Conservation (phyloP, 176 grass and related monocot species). For the Carex parvula region DNA sequence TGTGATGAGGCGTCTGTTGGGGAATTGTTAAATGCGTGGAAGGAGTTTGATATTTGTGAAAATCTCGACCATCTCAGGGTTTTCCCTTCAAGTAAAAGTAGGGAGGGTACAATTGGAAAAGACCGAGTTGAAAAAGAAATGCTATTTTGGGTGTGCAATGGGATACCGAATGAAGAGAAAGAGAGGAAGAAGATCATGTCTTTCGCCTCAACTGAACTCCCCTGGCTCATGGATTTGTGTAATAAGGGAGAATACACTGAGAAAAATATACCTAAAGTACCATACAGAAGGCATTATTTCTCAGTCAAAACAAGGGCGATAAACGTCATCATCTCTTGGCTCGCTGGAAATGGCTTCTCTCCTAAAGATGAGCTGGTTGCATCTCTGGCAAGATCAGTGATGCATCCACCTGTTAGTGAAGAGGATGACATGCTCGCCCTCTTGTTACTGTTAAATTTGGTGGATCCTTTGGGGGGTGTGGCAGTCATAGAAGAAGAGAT, state of each 20-base stretch:
- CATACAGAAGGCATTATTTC: conserved; percentile 39
- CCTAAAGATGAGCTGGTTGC: conserved; percentile 71
- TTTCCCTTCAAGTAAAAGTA: conserved; percentile 44
- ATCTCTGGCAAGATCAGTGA: conserved; percentile 65
- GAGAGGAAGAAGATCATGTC: conserved; percentile 67
- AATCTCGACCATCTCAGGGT: conserved; percentile 64
- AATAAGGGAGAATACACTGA: conserved; percentile 40
- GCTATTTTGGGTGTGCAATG: conserved; percentile 58
- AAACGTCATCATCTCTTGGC: conserved; percentile 64
- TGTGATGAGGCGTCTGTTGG: conserved; percentile 82
- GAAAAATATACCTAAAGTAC: conserved; percentile 43
- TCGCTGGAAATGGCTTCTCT: conserved; percentile 54
- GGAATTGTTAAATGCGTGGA: conserved; percentile 89
- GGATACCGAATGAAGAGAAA: conserved; percentile 51
- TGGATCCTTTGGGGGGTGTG: conserved; percentile 85
- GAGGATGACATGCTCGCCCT: conserved; percentile 64
- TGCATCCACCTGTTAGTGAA: conserved; percentile 65
- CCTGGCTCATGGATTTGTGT: conserved; percentile 79
- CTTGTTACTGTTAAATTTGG: conserved; percentile 78
- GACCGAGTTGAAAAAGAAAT: conserved; percentile 43
- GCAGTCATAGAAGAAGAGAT: conserved; percentile 83
- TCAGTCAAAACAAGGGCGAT: conserved; percentile 52
- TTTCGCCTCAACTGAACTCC: conserved; percentile 63
- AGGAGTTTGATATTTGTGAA: conserved; percentile 71
- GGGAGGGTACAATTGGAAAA: conserved; percentile 36